Evolutionary conservation across 495 filamentous ascomycete genomes (phyloP), one percentile per base, ranked within the genome.

Genomic region (Mytilinidion resinicola): DNA sequence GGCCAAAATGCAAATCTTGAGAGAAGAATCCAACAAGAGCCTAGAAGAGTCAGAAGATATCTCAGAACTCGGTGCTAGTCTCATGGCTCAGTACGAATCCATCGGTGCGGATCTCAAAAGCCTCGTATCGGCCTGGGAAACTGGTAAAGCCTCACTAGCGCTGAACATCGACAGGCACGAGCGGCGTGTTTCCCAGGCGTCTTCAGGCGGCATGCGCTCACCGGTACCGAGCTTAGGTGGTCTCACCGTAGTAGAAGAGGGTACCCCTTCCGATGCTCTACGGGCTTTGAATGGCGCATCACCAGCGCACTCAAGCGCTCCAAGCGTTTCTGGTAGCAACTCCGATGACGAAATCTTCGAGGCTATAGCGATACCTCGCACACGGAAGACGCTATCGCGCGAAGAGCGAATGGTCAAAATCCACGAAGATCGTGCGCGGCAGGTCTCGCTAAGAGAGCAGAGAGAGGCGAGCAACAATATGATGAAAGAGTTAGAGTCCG

Each of bases 11-110:
- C 90, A 95, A 53, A 78, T 98, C 14, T 74, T 96, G 44, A 85
- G 91, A 36, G 93, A 98, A 72, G 90, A 96, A 70, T 90, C 89
- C 6, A 86, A 88, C 62, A 82, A 81, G 60, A 81, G 82, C 51
- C 74, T 95, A 17, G 85, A 90, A 63, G 83, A 84, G 61, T 79
- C 87, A 7, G 83, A 85, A 44, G 86, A 93, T 61, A 73, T 87
- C 3, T 80, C 81, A 17, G 84, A 91, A 56, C 78, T 95, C 36
- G 89, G 88, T 9, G 76, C 82, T 3, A 84, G 80, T 53, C 81
- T 97, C 25, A 84, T 95, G 73, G 72, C 84, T 30, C 93, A 96
- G 67, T 97, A 97, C 69, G 93, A 98, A 25, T 91, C 90, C 15
- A 92, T 98, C 60, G 93, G 93, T 7, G 77, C 82, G 44, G 93